Evolutionary conservation across 495 filamentous ascomycete species (phyloP).

Genomic region (Pyronema omphalodes): DNA sequence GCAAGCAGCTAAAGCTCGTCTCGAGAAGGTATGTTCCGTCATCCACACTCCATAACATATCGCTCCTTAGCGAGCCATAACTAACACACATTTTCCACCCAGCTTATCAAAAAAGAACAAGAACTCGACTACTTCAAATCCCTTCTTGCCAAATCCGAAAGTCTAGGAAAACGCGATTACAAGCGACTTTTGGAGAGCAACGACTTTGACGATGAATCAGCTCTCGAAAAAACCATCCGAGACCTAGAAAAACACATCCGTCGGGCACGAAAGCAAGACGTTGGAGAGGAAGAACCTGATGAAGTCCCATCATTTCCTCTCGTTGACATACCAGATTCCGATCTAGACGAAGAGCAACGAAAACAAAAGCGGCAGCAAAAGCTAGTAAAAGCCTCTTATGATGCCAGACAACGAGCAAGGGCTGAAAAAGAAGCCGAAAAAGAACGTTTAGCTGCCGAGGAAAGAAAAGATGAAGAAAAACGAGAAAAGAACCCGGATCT

Average conservation of each 20-base stretch:
- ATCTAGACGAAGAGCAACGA: constrained; percentile 73
- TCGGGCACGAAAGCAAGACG: constrained; percentile 74
- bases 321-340: constrained; percentile 75
- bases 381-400: constrained; percentile 81
- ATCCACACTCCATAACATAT: not conserved
- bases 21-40: constrained; percentile 46
- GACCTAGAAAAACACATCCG: constrained; percentile 80
- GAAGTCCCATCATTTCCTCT: constrained; percentile 46
- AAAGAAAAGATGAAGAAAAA: constrained; percentile 62
- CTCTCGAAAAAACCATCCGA: constrained; percentile 58
- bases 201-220: constrained; percentile 75
- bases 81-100: not conserved
- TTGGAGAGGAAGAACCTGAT: constrained; percentile 60
- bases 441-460: constrained; percentile 60
- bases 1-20: constrained; percentile 86
- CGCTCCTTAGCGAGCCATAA: not conserved
- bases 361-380: constrained; percentile 85
- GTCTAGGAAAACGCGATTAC: constrained; percentile 70
- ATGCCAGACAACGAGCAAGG: constrained; percentile 77
- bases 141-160: constrained; percentile 42
- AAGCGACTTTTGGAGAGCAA: constrained; percentile 71
- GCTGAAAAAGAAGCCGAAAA: constrained; percentile 88
- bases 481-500: constrained; percentile 64
- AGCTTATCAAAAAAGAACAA: constrained; percentile 79
- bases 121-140: constrained; percentile 87